Base-by-base conservation (phyloP, 2,329 filamentous ascomycete genomes). In the Colletotrichum theobromicola region DNA sequence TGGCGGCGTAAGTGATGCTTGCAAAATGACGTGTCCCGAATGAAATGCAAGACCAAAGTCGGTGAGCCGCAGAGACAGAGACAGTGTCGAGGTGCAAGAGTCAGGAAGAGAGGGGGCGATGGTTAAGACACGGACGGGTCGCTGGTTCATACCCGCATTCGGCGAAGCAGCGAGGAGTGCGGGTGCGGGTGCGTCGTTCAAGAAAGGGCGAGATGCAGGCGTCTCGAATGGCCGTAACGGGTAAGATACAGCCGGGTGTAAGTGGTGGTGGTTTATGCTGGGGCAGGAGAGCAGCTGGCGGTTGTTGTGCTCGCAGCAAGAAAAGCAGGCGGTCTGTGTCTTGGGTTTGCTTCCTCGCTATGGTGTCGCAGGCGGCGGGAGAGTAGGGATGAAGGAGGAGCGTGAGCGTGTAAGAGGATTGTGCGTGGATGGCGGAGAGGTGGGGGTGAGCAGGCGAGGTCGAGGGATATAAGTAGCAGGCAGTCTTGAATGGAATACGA, bases 371-470 rank as follows among this genome's bases (percentile, higher is more conserved):
- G 63, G 60, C 53, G n/a, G 62, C 18, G 63, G 35, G 30, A 46
- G 66, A 70, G 65, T 72, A 73, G 63, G 69, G 72, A 75, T 68
- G 72, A 75, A 75, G 64, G 73, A 53, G 73, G 70, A 73, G 69
- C 64, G 70, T 69, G 72, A 73, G 69, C 64, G 70, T 69, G 72
- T 74, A 67, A 75, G 70, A 73, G 68, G 72, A 72, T 66, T 72
- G 72, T 61, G 72, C 72, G 72, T 62, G 62, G 18, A 18, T 16
- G 55, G 32, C 35, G 32, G 32, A 67, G 37, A 21, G 32, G 18
- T 61, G 57, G 55, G 68, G 32, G 12, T 60, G 30, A 46, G 50
- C 35, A 21, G 57, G 57, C 67, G 67, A 62, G 35, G 30, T 42
- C 53, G 61, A 61, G 55, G 46, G 62, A 62, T 74, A 61, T 66